Conservation (phyloP, 345 rosid genomes). For the Combretum micranthum region DNA sequence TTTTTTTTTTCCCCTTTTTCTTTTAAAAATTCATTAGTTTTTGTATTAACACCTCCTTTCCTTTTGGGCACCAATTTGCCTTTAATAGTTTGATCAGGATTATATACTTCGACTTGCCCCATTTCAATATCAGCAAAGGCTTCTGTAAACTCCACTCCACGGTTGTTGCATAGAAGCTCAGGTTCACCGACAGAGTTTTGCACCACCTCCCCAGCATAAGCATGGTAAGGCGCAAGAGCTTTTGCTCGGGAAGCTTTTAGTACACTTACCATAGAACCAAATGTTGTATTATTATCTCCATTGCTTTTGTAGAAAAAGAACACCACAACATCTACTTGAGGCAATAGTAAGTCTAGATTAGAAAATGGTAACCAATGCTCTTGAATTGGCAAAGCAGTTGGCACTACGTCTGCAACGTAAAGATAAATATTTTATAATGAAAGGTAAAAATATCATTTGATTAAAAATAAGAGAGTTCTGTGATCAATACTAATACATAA, state of each 20-base stretch:
- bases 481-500: too few species aligned
- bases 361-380: slow-evolving; percentile 81
- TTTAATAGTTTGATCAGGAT: slow-evolving; percentile 56
- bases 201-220: slow-evolving; percentile 67
- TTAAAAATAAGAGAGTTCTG: too few species aligned
- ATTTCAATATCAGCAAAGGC: slow-evolving; percentile 55
- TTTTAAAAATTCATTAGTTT: too few species aligned
- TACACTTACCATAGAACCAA: slow-evolving; percentile 23
- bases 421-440: too few species aligned
- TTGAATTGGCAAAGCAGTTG: slow-evolving; percentile 60
- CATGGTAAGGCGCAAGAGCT: slow-evolving; percentile 60
- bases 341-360: slow-evolving; percentile 79
- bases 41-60: too few species aligned
- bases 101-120: slow-evolving; percentile 44
- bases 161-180: slow-evolving; percentile 76
- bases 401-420: too few species aligned
- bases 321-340: slow-evolving; percentile 50
- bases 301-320: slow-evolving; percentile 46
- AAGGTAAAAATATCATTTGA: too few species aligned
- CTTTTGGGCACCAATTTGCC: slow-evolving; percentile 63
- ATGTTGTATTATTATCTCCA: slow-evolving; percentile 15
- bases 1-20: too few species aligned
- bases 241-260: slow-evolving; percentile 59
- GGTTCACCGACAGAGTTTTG: slow-evolving; percentile 56
- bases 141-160: slow-evolving; percentile 68